Evolutionary conservation across 768 basidiomycete species (phyloP).

Genomic region (Chalciporus piperatus): DNA sequence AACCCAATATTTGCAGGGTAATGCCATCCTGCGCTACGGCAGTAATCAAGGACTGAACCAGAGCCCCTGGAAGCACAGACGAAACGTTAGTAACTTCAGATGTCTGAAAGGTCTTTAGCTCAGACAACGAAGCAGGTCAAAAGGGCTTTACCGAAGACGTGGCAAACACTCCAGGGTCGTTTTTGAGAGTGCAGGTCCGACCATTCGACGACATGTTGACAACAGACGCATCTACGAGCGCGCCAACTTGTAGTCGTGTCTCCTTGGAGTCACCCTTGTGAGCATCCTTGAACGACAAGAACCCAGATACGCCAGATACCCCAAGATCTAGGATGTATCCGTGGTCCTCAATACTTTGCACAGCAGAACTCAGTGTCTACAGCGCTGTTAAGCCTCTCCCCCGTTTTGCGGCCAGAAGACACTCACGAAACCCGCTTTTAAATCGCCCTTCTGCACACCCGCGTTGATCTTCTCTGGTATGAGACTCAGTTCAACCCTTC

Average conservation of each 20-base stretch:
- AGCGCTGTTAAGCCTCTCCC: constrained; percentile 44
- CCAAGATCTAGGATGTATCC: constrained; percentile 91
- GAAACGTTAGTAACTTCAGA: constrained; percentile 75
- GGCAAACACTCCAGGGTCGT: constrained; percentile 47
- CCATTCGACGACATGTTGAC: constrained; percentile 70
- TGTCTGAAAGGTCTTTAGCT: constrained; percentile 40
- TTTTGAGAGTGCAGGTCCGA: constrained; percentile 69
- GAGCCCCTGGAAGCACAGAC: constrained; percentile 81
- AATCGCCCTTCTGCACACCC: constrained; percentile 74
- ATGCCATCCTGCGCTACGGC: constrained; percentile 70
- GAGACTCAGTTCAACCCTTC: constrained; percentile 82
- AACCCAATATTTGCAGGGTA: constrained; percentile 86
- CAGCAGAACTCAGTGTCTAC: constrained; percentile 53
- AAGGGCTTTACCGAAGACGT: constrained; percentile 51
- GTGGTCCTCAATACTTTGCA: constrained; percentile 90
- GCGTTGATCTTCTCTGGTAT: constrained; percentile 81
- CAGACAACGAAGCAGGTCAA: background rate
- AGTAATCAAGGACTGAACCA: constrained; percentile 82
- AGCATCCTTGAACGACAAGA: constrained; percentile 76
- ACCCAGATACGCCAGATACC: constrained; percentile 73
- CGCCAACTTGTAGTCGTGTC: constrained; percentile 55
- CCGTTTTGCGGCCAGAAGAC: constrained; percentile 1
- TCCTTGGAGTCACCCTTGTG: constrained; percentile 36
- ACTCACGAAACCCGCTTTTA: constrained; percentile 75
- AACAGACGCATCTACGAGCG: constrained; percentile 66